Conservation (phyloP, 371 early-diverging fungal species). For the Funneliformis caledonium region DNA sequence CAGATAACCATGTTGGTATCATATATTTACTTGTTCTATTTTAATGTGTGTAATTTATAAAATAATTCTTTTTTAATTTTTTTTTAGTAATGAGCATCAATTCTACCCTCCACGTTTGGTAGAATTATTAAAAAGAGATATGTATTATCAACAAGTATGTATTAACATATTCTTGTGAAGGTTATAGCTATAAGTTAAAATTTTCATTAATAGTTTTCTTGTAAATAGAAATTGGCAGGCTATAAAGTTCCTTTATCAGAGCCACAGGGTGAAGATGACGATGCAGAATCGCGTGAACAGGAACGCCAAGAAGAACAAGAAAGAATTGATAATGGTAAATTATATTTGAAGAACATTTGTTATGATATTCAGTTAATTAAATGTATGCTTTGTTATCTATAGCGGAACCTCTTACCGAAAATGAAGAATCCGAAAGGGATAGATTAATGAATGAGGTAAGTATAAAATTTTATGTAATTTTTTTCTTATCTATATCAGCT, state of each 20-base stretch:
- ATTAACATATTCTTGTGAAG: no score
- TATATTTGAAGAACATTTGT: not conserved
- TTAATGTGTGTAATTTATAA: constrained; percentile 36
- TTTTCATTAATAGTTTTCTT: no score
- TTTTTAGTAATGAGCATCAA: constrained; percentile 80
- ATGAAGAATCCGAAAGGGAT: constrained; percentile 86
- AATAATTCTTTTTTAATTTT: constrained; percentile 36
- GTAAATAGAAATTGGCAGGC: constrained; percentile 57
- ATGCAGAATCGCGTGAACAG: constrained; percentile 62
- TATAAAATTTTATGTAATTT: not conserved
- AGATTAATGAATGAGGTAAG: constrained; percentile 61
- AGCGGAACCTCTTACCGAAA: constrained; percentile 90
- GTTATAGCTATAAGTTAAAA: no score
- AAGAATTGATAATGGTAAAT: constrained; percentile 66
- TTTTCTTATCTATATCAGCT: not conserved
- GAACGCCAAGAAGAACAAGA: constrained; percentile 80
- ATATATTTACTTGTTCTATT: not conserved
- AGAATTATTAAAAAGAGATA: constrained; percentile 86
- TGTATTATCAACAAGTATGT: constrained; percentile 56
- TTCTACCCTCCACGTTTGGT: constrained; percentile 86
- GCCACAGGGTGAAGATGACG: constrained; percentile 50
- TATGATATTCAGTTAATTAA: not conserved
- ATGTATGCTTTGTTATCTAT: not conserved
- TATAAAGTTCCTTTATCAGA: constrained; percentile 59
- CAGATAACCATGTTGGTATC: constrained; percentile 54